These are phyloP conservation scores for Boletus speciosus DNA, from an alignment of 768 basidiomycete genomes.

Conservation along the genomic window DNA sequence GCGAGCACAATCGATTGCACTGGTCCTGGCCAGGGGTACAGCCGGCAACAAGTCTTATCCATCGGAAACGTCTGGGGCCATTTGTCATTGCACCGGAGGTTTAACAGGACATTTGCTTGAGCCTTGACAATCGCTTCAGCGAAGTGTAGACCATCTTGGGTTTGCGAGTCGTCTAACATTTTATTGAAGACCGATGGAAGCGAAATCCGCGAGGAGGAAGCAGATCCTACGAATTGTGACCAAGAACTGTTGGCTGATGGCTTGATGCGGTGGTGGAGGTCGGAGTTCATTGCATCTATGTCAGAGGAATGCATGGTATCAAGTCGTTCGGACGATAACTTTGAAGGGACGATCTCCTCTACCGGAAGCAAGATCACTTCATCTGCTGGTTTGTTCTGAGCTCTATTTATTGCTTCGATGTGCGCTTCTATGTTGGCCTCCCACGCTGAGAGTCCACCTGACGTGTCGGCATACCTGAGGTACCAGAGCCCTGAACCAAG, in stretches of 20 bases:
- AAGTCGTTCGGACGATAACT: slow-evolving; percentile 61
- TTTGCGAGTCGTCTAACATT: slow-evolving; percentile 70
- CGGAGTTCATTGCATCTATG: slow-evolving; percentile 90
- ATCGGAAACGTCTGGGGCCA: slow-evolving; percentile 61
- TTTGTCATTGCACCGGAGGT: slow-evolving; percentile 73
- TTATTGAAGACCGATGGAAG: slow-evolving; percentile 79
- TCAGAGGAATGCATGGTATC: slow-evolving; percentile 71
- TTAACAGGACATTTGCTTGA: slow-evolving; percentile 78
- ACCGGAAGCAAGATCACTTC: slow-evolving; percentile 76
- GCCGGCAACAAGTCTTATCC: slow-evolving; percentile 77
- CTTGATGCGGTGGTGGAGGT: slow-evolving; percentile 66
- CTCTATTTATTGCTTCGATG: slow-evolving; percentile 47
- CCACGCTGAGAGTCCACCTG: slow-evolving; percentile 79
- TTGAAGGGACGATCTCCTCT: slow-evolving; percentile 62
- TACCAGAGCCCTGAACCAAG: slow-evolving; percentile 90
- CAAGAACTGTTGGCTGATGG: slow-evolving; percentile 32
- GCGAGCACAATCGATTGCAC: slow-evolving; percentile 54
- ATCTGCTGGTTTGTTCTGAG: slow-evolving; percentile 53
- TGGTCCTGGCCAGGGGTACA: slow-evolving; percentile 63
- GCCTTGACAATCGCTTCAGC: slow-evolving; percentile 54
- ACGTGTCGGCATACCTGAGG: slow-evolving; percentile 65
- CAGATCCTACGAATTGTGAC: slow-evolving; percentile 23
- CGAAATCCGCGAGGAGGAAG: slow-evolving; percentile 39
- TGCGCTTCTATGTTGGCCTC: slow-evolving; percentile 66
- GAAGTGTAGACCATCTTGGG: slow-evolving; percentile 85